Evolutionary conservation across 192 early-diverging fungal genomes (phyloP), one percentile per base, ranked within the genome.

Genomic region (Mortierella hygrophila): DNA sequence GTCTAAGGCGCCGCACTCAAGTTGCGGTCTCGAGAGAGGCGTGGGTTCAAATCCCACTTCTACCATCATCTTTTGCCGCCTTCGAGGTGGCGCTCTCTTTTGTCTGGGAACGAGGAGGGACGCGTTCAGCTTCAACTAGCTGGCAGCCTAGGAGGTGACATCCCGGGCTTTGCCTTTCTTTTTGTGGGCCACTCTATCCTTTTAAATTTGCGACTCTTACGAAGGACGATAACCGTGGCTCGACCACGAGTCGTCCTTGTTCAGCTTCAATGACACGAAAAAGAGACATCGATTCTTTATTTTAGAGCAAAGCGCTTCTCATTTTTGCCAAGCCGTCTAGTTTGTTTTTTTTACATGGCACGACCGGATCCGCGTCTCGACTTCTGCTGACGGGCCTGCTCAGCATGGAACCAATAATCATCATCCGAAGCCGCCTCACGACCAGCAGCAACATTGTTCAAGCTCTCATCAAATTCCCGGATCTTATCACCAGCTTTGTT

Each of bases 1-100:
- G 93, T 94, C 93, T 94, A 94, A 94, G 93, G 93, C 91, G 92
- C 93, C 91, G 93, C 93, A 94, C 93, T 94, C 93, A 94, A 94
- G 92, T 93, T 94, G 93, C 93, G 92, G 93, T 94, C 92, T 94
- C 93, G 93, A 89, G 93, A 94, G 93, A 94, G 92, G 93, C 93
- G 91, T 89, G 92, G 88, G 92, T 93, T 94, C 93, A 92, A 94
- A 93, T 91, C 92, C 90, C 92, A 89, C 90, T 90, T 88, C 88
- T 88, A 91, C 88, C 91, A 92, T 41, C 8, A 40, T 79, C 74
- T 75, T 65, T 55, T 76, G 41, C 38, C 65, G 13, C 54, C 3
- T 52, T 57, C 0, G 23, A 37, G 16, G 16, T 1, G 7, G 7
- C 9, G 18, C 20, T 60, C 16, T 41, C 40, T 52, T 70, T 60